These are phyloP conservation scores for Skeletonema menzelii DNA, from an alignment of 108 stramenopile genomes.

Conservation along the genomic window DNA sequence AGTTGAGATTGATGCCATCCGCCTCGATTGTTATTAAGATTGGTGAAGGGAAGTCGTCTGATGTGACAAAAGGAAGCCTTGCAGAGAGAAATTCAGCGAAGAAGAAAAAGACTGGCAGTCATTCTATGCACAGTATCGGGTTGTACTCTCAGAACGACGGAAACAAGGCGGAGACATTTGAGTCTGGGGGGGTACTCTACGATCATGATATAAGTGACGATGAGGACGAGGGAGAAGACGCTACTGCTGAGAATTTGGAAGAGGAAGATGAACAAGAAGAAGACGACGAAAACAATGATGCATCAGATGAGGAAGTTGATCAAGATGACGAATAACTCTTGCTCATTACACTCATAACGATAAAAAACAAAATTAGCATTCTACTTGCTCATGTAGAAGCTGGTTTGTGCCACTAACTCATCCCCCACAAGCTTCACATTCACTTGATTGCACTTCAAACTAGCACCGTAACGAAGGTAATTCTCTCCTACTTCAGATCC, in stretches of 20 bases:
- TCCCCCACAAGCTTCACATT: conserved; percentile 4
- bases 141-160: conserved; percentile 86
- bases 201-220: conserved; percentile 85
- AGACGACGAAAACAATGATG: conserved; percentile 2
- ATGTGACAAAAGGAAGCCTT: conserved; percentile 35
- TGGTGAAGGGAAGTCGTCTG: conserved; percentile 27
- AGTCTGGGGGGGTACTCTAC: conserved; percentile 84
- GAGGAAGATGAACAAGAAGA: conserved; percentile 11
- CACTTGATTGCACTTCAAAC: not conserved
- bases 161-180: conserved; percentile 78
- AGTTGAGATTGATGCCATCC: conserved; percentile 60
- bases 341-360: not conserved
- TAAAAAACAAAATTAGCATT: not conserved
- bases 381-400: not conserved
- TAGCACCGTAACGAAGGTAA: not conserved
- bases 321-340: not conserved
- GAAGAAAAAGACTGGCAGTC: conserved; percentile 73
- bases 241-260: conserved; percentile 14
- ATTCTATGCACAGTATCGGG: conserved; percentile 91
- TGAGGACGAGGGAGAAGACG: conserved; percentile 58
- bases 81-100: conserved; percentile 66
- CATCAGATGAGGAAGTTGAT: conserved; percentile 1
- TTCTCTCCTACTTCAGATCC: not conserved
- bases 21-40: conserved; percentile 74
- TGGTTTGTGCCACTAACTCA: conserved; percentile 4